Conservation (phyloP, 495 filamentous ascomycete genomes). For the Penicillium antarcticum region DNA sequence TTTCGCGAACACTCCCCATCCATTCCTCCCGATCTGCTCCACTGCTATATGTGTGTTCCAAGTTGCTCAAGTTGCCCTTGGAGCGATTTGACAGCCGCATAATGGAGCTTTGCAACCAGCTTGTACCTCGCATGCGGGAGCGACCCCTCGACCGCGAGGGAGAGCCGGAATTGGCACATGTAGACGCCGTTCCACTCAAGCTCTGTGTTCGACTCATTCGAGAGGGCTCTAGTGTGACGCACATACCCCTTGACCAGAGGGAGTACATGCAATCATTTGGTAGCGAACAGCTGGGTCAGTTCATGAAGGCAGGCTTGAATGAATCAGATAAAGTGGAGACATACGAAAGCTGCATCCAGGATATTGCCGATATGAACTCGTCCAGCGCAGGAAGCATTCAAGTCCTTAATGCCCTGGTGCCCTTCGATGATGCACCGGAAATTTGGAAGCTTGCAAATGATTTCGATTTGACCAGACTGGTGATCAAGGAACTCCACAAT, state of each 20-base stretch:
- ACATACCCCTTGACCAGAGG: slow-evolving; percentile 39
- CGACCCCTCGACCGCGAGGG: slow-evolving; percentile 23
- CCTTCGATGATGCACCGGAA: slow-evolving; percentile 40
- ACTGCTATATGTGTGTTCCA: slow-evolving; percentile 70
- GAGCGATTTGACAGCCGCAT: slow-evolving; percentile 54
- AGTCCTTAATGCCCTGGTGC: slow-evolving; percentile 59
- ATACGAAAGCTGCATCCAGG: slow-evolving; percentile 54
- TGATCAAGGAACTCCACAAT: slow-evolving; percentile 49
- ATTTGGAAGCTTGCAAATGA: slow-evolving; percentile 52
- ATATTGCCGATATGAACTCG: slow-evolving; percentile 53
- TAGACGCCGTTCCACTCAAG: slow-evolving; percentile 37
- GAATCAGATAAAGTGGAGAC: slow-evolving; percentile 49
- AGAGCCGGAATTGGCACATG: slow-evolving; percentile 14
- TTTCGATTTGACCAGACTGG: slow-evolving; percentile 47
- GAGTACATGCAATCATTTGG: slow-evolving; percentile 57
- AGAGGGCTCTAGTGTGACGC: slow-evolving; percentile 49
- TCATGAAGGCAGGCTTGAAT: slow-evolving; percentile 50
- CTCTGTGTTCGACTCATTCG: slow-evolving; percentile 67
- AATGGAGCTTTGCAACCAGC: slow-evolving; percentile 40
- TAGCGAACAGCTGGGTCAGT: slow-evolving; percentile 45
- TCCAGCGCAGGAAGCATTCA: slow-evolving; percentile 69
- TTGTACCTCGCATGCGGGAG: slow-evolving; percentile 37
- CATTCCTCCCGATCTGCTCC: slow-evolving; percentile 43
- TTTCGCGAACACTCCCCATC: slow-evolving; percentile 60
- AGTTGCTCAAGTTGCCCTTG: slow-evolving; percentile 67